phyloP scores from a whole-genome alignment of 257 asterid genomes.

The Sherardia arvensis region DNA sequence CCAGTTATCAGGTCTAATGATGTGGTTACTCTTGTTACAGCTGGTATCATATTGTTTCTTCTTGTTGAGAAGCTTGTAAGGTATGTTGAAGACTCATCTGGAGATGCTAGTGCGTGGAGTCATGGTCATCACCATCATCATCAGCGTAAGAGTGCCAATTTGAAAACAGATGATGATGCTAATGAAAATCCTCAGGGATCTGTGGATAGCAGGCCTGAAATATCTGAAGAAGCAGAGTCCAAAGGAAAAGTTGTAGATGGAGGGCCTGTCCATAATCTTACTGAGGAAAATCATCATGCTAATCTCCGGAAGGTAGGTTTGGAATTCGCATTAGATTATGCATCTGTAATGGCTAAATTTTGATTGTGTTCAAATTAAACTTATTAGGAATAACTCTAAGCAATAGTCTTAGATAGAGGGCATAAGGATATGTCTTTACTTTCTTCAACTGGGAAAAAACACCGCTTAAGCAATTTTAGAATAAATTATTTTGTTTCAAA shows the following conservation, averaged over 20 bases:
- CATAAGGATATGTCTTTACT: neutral
- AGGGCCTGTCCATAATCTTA: slow-evolving; percentile 23
- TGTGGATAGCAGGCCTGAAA: slow-evolving; percentile 31
- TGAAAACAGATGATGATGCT: slow-evolving; percentile 40
- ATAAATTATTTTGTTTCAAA: neutral
- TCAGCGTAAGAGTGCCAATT: slow-evolving; percentile 39
- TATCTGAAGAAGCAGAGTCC: slow-evolving; percentile 15
- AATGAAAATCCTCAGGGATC: slow-evolving; percentile 35
- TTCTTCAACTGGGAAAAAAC: neutral
- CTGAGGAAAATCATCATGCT: slow-evolving; percentile 29
- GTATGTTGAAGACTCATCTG: slow-evolving; percentile 72
- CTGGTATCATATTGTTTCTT: slow-evolving; percentile 82
- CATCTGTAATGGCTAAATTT: neutral
- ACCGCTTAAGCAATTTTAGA: neutral
- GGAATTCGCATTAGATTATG: slow-evolving; percentile 7
- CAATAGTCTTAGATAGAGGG: neutral
- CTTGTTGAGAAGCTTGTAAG: slow-evolving; percentile 93
- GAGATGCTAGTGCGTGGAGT: slow-evolving; percentile 42
- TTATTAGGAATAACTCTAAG: neutral
- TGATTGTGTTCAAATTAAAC: neutral
- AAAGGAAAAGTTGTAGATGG: slow-evolving; percentile 27
- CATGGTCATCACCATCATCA: slow-evolving; percentile 77
- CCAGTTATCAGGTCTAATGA: slow-evolving; percentile 1
- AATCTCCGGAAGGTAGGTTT: slow-evolving; percentile 61
- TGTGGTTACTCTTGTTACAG: slow-evolving; percentile 41